Evolutionary conservation across 495 filamentous ascomycete genomes (phyloP).

Genomic region (Glarea lozoyensis): DNA sequence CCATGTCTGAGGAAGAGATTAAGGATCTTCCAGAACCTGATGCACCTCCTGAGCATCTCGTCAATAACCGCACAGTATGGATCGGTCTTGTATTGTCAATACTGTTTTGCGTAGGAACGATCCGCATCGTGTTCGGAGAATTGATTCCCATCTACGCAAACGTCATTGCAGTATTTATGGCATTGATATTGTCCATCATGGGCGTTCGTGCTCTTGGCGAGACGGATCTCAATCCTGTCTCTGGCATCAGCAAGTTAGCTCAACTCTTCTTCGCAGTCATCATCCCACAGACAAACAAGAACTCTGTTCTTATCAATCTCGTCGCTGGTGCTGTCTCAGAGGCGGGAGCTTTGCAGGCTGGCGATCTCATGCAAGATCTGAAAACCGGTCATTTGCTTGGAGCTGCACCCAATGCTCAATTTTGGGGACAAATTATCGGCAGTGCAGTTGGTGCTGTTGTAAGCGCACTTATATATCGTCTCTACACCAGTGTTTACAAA

Average conservation of each 20-base stretch:
- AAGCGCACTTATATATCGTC: slow-evolving; percentile 77
- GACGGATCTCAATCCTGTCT: slow-evolving; percentile 95
- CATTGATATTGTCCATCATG: slow-evolving; percentile 86
- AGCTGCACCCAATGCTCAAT: slow-evolving; percentile 87
- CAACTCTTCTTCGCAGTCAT: slow-evolving; percentile 90
- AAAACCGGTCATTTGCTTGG: slow-evolving; percentile 94
- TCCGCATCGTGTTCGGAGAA: slow-evolving; percentile 67
- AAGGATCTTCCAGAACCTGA: slow-evolving; percentile 45
- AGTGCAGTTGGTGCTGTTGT: slow-evolving; percentile 81
- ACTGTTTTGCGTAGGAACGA: slow-evolving; percentile 67
- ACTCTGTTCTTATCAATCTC: slow-evolving; percentile 84
- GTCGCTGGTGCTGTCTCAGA: slow-evolving; percentile 86
- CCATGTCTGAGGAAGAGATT: slow-evolving; percentile 5
- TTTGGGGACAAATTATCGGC: slow-evolving; percentile 92
- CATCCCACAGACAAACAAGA: slow-evolving; percentile 65
- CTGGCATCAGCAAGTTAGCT: slow-evolving; percentile 91
- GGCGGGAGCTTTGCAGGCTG: slow-evolving; percentile 87
- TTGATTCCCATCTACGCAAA: slow-evolving; percentile 63
- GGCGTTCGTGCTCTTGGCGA: slow-evolving; percentile 91
- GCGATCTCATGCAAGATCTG: slow-evolving; percentile 96
- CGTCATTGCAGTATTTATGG: slow-evolving; percentile 75
- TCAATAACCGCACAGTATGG: slow-evolving; percentile 61
- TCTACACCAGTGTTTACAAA: slow-evolving; percentile 85
- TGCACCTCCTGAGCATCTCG: slow-evolving; percentile 73
- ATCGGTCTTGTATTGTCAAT: slow-evolving; percentile 70